phyloP scores from a whole-genome alignment of 1,284 basidiomycete species.

The Phylloboletellus chloephorus region DNA sequence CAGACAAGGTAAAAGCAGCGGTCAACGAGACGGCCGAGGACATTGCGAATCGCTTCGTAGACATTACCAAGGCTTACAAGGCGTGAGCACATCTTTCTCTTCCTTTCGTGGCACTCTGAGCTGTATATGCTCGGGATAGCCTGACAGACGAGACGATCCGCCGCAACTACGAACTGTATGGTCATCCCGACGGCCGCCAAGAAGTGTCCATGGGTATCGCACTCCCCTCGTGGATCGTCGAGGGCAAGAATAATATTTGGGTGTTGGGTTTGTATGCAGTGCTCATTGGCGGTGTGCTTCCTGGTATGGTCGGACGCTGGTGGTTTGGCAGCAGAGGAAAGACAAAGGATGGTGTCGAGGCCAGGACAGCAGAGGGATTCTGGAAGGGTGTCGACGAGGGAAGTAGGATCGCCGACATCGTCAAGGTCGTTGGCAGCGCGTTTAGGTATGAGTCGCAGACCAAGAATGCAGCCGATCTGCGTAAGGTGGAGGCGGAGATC shows the following conservation, averaged over 20 bases:
- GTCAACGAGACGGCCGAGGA: conserved; percentile 85
- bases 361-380: conserved; percentile 80
- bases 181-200: conserved; percentile 95
- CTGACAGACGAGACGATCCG: conserved; percentile 93
- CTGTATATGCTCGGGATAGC: conserved; percentile 35
- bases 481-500: conserved; percentile 56
- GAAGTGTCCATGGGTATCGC: conserved; percentile 96
- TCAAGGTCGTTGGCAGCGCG: conserved; percentile 71
- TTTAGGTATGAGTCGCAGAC: conserved; percentile 57
- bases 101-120: background rate
- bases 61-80: conserved; percentile 98
- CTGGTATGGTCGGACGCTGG: conserved; percentile 79
- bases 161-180: conserved; percentile 87
- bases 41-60: conserved; percentile 87
- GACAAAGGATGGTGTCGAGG: conserved; percentile 91
- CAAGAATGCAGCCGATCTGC: conserved; percentile 42
- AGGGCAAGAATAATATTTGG: conserved; percentile 87
- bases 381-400: conserved; percentile 87
- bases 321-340: conserved; percentile 92
- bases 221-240: conserved; percentile 91
- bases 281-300: conserved; percentile 83
- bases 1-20: conserved; percentile 88
- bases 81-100: conserved; percentile 45
- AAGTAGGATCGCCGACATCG: conserved; percentile 68
- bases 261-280: conserved; percentile 87